A percentile compares a stretch with the other conserved stretches of the same genome.
These are phyloP conservation scores for Boletus tylopilopsis DNA, from an alignment of 768 basidiomycete species.

Conservation along the genomic window DNA sequence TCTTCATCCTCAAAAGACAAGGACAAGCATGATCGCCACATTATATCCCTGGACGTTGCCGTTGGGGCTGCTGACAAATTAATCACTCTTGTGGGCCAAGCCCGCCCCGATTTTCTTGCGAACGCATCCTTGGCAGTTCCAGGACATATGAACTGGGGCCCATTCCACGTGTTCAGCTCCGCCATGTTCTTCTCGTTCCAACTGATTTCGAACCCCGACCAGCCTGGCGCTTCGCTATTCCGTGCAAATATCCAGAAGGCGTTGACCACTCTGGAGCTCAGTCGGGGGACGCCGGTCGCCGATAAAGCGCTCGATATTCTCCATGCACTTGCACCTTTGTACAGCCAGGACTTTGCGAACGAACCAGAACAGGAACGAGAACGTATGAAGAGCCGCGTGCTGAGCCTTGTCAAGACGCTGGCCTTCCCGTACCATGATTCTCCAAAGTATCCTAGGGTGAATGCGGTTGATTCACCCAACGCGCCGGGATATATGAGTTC, in stretches of 20 bases:
- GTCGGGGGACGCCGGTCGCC: conserved; percentile 60
- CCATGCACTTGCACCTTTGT: conserved; percentile 68
- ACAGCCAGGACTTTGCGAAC: conserved; percentile 56
- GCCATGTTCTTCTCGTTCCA: conserved; percentile 94
- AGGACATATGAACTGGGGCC: conserved; percentile 81
- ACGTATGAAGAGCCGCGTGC: conserved; percentile 55
- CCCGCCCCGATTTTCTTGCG: conserved; percentile 70
- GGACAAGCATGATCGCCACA: conserved; percentile 37
- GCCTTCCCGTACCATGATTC: conserved; percentile 81
- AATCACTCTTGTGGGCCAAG: conserved; percentile 72
- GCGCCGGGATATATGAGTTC: conserved; percentile 45
- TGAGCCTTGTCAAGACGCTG: conserved; percentile 67
- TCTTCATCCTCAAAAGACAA: conserved; percentile 30
- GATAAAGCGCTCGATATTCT: conserved; percentile 75
- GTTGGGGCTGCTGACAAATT: conserved; percentile 74
- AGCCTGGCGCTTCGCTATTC: conserved; percentile 73
- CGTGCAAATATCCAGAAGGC: conserved; percentile 72
- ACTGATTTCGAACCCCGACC: conserved; percentile 74
- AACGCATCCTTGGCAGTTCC: conserved; percentile 68
- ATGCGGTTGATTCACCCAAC: conserved; percentile 45
- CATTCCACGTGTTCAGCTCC: conserved; percentile 81
- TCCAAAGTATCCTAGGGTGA: conserved; percentile 47
- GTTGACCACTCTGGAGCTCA: conserved; percentile 60
- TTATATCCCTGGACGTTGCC: conserved; percentile 68
- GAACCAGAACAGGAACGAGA: conserved; percentile 49